phyloP scores from a whole-genome alignment of 2,329 filamentous ascomycete species.

The Lasiodiplodia citricola region DNA sequence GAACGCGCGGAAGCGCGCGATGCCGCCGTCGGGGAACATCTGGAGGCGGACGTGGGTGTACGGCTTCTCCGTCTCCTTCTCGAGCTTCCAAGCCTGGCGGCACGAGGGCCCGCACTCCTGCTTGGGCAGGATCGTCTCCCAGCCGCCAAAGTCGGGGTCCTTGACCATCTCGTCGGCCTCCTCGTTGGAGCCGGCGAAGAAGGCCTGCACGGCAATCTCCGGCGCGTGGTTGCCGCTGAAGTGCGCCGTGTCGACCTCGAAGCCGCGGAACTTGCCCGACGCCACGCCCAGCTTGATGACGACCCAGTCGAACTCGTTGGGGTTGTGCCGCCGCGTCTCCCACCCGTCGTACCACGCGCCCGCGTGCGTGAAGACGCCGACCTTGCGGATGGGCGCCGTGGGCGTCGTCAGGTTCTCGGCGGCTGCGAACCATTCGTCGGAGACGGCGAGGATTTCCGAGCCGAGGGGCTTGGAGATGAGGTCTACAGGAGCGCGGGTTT shows the following conservation, averaged over 20 bases:
- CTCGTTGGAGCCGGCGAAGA: constrained; percentile 61
- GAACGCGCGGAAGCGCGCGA: constrained; percentile 79
- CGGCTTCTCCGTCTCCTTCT: constrained; percentile 61
- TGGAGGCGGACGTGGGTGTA: constrained; percentile 82
- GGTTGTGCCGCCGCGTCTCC: constrained; percentile 67
- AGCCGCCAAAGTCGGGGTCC: constrained; percentile 50
- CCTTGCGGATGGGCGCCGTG: constrained; percentile 60
- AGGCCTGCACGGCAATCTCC: constrained; percentile 77
- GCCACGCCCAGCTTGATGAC: constrained; percentile 65
- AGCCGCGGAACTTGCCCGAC: constrained; percentile 72
- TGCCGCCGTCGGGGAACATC: constrained; percentile 87
- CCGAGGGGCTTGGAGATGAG: constrained; percentile 59
- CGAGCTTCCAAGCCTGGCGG: constrained; percentile 74
- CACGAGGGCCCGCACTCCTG: constrained; percentile 76
- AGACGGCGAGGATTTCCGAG: constrained; percentile 60
- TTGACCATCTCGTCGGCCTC: constrained; percentile 63
- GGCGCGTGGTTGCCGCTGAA: constrained; percentile 85
- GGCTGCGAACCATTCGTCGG: constrained; percentile 66
- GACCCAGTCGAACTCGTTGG: constrained; percentile 63
- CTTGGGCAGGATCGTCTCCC: constrained; percentile 73
- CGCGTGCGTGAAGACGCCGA: constrained; percentile 63
- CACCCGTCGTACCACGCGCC: constrained; percentile 70
- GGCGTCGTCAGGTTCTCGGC: constrained; percentile 65
- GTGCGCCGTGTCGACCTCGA: constrained; percentile 81
- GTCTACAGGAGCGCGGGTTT: constrained; percentile 41